A percentile compares a stretch with the other conserved stretches of the same genome.
Conservation (phyloP, 352 stramenopile species). For the Pythium vanterpoolii region DNA sequence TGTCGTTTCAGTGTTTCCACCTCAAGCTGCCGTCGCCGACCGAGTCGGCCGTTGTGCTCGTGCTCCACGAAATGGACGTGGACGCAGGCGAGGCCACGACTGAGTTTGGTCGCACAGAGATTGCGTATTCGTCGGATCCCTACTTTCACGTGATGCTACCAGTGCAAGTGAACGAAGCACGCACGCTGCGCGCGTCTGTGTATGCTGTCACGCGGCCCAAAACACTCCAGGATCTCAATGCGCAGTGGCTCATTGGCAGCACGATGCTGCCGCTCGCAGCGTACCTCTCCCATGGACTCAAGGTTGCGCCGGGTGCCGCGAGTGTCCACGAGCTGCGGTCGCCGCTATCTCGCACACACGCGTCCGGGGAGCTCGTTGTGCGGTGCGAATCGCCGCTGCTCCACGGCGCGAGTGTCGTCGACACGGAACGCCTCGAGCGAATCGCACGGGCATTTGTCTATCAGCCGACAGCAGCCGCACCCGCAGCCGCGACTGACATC, state of each 20-base stretch:
- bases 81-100: slow-evolving; percentile 35
- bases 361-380: slow-evolving; percentile 72
- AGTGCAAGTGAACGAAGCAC: slow-evolving; percentile 48
- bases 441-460: slow-evolving; percentile 82
- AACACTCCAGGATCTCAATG: slow-evolving; percentile 55
- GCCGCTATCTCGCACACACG: slow-evolving; percentile 52
- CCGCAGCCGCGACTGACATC: too few species aligned
- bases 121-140: slow-evolving; percentile 67
- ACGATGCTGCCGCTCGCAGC: slow-evolving; percentile 46
- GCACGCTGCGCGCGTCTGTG: slow-evolving; percentile 59
- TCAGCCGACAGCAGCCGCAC: slow-evolving; percentile 22
- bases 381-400: slow-evolving; percentile 70
- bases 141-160: slow-evolving; percentile 77
- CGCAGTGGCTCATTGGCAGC: slow-evolving; percentile 74
- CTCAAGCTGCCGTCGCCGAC: slow-evolving; percentile 64
- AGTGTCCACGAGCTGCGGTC: slow-evolving; percentile 61
- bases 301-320: slow-evolving; percentile 17
- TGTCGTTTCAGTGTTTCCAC: slow-evolving; percentile 85
- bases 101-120: slow-evolving; percentile 74
- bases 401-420: slow-evolving; percentile 35
- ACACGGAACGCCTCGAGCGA: slow-evolving; percentile 39
- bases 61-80: slow-evolving; percentile 55
- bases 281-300: slow-evolving; percentile 40
- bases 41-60: slow-evolving; percentile 57
- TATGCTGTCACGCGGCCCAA: slow-evolving; percentile 64